A percentile compares a stretch with the other conserved stretches of the same genome.
Conservation (phyloP, 78 protist species). For the Dictyostelium purpureum region DNA sequence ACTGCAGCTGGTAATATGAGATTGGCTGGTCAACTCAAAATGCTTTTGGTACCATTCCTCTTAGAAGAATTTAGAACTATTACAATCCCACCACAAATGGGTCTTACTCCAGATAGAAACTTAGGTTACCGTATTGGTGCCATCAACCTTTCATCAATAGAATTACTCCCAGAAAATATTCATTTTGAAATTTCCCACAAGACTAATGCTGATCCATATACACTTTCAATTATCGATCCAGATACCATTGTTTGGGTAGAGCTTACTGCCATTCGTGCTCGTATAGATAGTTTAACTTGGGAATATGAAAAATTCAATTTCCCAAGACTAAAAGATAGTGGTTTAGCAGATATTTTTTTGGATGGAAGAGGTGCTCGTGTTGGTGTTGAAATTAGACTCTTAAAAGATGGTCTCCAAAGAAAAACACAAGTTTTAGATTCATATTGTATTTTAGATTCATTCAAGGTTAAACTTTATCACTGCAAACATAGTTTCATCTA, state of each 20-base stretch:
- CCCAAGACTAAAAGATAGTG: slow-evolving; percentile 42
- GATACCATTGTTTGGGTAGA: slow-evolving; percentile 75
- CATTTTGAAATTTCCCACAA: slow-evolving; percentile 73
- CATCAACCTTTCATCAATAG: slow-evolving; percentile 56
- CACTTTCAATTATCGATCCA: slow-evolving; percentile 61
- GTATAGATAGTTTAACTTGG: slow-evolving; percentile 53
- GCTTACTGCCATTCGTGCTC: slow-evolving; percentile 48
- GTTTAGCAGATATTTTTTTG: slow-evolving; percentile 21
- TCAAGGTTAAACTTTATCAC: neutral
- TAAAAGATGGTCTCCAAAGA: slow-evolving; percentile 27
- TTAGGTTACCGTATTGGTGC: slow-evolving; percentile 45
- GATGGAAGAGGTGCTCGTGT: slow-evolving; percentile 73
- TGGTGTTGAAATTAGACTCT: slow-evolving; percentile 52
- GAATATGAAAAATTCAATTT: slow-evolving; percentile 27
- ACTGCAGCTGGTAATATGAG: neutral
- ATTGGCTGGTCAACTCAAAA: slow-evolving; percentile 26
- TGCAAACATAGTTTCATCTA: slow-evolving; percentile 62
- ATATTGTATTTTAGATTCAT: slow-evolving; percentile 40
- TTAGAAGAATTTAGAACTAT: slow-evolving; percentile 76
- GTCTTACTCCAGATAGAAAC: slow-evolving; percentile 39
- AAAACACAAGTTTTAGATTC: slow-evolving; percentile 57
- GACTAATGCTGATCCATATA: slow-evolving; percentile 72
- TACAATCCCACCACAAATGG: slow-evolving; percentile 42
- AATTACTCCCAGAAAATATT: slow-evolving; percentile 64
- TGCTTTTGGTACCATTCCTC: slow-evolving; percentile 69